These are phyloP conservation scores for Fusarium torulosum DNA, from an alignment of 2,329 filamentous ascomycete genomes.

Conservation along the genomic window DNA sequence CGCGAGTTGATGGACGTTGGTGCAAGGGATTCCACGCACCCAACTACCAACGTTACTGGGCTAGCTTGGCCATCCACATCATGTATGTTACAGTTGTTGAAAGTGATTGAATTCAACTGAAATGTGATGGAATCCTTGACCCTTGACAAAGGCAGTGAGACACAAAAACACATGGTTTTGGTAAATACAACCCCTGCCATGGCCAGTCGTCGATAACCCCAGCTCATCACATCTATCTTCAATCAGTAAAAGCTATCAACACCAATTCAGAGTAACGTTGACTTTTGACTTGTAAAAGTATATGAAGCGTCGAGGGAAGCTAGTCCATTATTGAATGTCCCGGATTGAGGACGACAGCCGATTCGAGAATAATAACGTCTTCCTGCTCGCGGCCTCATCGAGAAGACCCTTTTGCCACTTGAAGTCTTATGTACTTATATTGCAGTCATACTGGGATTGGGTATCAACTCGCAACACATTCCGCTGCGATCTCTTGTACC, in stretches of 20 bases:
- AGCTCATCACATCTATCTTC: slow-evolving; percentile 24
- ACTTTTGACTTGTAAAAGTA: background rate
- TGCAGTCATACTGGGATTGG: background rate
- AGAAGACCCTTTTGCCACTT: background rate
- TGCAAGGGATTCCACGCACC: slow-evolving; percentile 17
- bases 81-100: background rate
- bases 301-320: background rate
- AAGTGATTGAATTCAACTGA: slow-evolving; percentile 15
- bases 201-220: slow-evolving; percentile 1
- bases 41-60: slow-evolving; percentile 10
- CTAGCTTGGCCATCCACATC: background rate
- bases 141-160: background rate
- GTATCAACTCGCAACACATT: background rate
- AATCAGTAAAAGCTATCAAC: slow-evolving; percentile 13
- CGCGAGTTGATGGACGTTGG: slow-evolving; percentile 26
- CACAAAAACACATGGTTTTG: slow-evolving; percentile 1
- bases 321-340: background rate
- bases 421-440: background rate
- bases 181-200: slow-evolving; percentile 1
- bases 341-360: background rate
- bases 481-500: background rate
- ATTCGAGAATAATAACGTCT: background rate
- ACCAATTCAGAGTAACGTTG: background rate
- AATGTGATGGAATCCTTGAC: slow-evolving; percentile 15
- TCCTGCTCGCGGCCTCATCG: slow-evolving; percentile 4